phyloP scores from a whole-genome alignment of 768 basidiomycete genomes.

The Rubroboletus pulcherrimus region DNA sequence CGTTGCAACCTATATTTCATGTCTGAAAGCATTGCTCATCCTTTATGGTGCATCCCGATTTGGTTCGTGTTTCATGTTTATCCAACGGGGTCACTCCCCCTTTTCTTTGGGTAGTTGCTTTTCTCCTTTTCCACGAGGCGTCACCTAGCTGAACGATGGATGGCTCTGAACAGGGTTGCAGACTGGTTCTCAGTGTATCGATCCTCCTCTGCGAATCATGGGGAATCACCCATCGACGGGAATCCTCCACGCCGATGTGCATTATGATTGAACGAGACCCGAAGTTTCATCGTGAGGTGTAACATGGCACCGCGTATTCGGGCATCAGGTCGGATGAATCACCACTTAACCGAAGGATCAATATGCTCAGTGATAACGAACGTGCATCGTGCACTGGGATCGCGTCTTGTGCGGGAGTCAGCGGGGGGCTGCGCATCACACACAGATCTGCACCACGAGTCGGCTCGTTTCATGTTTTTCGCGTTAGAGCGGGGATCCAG shows the following conservation, averaged over 20 bases:
- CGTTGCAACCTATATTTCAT: no score
- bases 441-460: neutral
- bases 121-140: no score
- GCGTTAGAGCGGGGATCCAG: neutral
- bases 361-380: neutral
- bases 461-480: neutral
- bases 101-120: no score
- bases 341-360: neutral
- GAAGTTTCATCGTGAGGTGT: neutral
- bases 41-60: no score
- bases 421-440: neutral
- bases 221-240: neutral
- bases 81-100: no score
- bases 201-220: neutral
- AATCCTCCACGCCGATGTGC: neutral
- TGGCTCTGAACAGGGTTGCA: conserved; percentile 2
- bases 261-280: neutral
- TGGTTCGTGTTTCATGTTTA: no score
- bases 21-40: no score
- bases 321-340: neutral
- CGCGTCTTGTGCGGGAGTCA: neutral
- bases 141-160: neutral
- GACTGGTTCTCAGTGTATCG: conserved; percentile 2
- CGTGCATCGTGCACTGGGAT: no score
- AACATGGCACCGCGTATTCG: neutral